Evolutionary conservation across 164 flowering plant genomes (phyloP), one percentile per base, ranked within the genome.

Genomic region (Liquidambar formosana): DNA sequence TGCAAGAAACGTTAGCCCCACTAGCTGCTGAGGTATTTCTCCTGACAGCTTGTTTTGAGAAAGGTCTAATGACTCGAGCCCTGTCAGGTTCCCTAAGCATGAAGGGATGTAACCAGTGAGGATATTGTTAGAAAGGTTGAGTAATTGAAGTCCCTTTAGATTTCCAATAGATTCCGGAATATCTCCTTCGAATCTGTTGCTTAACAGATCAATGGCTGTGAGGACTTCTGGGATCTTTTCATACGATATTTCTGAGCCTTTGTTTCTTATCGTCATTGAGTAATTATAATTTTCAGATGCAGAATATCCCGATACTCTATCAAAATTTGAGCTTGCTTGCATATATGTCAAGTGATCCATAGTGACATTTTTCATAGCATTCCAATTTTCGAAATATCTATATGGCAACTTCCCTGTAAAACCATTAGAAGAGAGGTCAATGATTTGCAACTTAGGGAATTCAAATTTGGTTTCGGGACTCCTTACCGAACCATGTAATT

Each of bases 391-490:
- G 8, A 72, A 57, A 21, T 33, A 33, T 6, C 6, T 6, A 33
- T 2, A 33, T 33, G 41, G 41, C 41, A 33, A 33, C 18, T 25
- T 2, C 25, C 75, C 77, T 11, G 6, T 10, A 13, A 77, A 71
- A 2, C 45, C 8, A 51, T 77, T 77, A 28, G 23, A 6, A 1
- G 75, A 71, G 28, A 77, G 21, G 56, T 77, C 80, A 12, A 77
- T 41, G 46, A 77, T 63, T 8, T 22, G 43, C 28, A 77, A 6
- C 28, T 26, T 63, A 0, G 23, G 58, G 56, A 73, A 73, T 3
- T n/a, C 4, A 27, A 1, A 28, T 16, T 9, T 27, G 3, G 12
- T 10, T 3, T 9, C 48, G 9, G 66, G 33, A 33, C 12, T 5
- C 0, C 12, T 6, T 22, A 77, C 10, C 3, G 15, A 12, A 6